Conservation (phyloP, 495 filamentous ascomycete genomes). For the Gamarada debralockiae region DNA sequence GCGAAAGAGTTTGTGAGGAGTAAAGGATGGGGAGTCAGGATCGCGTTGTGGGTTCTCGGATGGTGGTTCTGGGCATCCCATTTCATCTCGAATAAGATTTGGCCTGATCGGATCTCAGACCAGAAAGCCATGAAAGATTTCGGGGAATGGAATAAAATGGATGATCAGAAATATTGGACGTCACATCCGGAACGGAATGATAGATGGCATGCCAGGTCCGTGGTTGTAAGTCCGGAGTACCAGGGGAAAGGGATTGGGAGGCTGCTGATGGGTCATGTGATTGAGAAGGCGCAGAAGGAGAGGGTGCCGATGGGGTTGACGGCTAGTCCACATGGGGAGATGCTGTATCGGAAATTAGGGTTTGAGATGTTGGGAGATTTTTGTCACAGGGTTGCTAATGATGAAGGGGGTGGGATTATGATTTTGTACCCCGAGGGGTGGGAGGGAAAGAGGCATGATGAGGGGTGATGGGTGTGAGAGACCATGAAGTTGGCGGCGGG, state of each 20-base stretch:
- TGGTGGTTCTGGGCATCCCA: slow-evolving; percentile 3
- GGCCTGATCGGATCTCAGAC: slow-evolving; percentile 4
- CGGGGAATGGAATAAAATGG: neutral
- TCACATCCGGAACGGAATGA: slow-evolving; percentile 5
- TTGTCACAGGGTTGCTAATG: neutral
- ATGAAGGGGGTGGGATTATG: slow-evolving; percentile 13
- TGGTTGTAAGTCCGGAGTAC: slow-evolving; percentile 9
- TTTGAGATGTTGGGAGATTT: slow-evolving; percentile 20
- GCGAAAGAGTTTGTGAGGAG: neutral
- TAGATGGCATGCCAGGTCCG: slow-evolving; percentile 12
- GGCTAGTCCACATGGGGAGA: slow-evolving; percentile 7
- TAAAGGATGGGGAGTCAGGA: neutral
- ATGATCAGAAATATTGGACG: slow-evolving; percentile 10
- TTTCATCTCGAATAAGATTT: neutral
- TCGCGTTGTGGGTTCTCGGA: neutral
- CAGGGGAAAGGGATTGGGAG: slow-evolving; percentile 14
- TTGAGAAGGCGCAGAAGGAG: slow-evolving; percentile 9
- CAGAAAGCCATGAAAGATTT: neutral
- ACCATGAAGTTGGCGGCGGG: no score
- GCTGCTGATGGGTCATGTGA: slow-evolving; percentile 3
- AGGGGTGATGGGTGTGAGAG: no score
- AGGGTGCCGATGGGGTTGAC: slow-evolving; percentile 11
- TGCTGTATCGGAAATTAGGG: slow-evolving; percentile 13
- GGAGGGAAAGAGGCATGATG: neutral
- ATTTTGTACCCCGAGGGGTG: slow-evolving; percentile 16